Conservation (phyloP, 306 rosid genomes). For the Cucumis cinereus region DNA sequence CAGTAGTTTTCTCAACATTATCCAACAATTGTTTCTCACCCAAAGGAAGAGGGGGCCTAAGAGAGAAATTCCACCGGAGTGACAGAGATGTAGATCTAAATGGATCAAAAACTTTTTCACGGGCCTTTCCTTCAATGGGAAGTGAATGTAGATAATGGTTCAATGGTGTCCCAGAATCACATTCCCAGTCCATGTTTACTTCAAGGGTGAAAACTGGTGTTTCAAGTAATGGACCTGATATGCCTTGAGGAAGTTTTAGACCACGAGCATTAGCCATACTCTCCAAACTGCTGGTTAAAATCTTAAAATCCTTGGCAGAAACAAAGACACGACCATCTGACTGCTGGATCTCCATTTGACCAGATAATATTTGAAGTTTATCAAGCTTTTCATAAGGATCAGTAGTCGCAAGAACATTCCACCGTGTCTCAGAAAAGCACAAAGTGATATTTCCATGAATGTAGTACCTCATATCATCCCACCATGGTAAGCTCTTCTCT, state of each 20-base stretch:
- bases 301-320: constrained; percentile 65
- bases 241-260: constrained; percentile 63
- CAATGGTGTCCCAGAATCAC: constrained; percentile 83
- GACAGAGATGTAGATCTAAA: constrained; percentile 89
- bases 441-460: constrained; percentile 78
- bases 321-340: constrained; percentile 73
- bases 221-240: constrained; percentile 63
- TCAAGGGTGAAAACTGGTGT: constrained; percentile 71
- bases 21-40: constrained; percentile 32
- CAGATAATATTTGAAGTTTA: constrained; percentile 59
- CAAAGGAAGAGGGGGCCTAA: constrained; percentile 45
- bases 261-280: constrained; percentile 74
- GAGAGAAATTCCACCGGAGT: constrained; percentile 79
- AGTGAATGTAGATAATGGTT: constrained; percentile 83
- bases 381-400: constrained; percentile 96
- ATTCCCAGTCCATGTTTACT: constrained; percentile 91
- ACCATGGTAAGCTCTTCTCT: constrained; percentile 96
- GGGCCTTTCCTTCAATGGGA: constrained; percentile 74
- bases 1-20: constrained; percentile 36
- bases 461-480: constrained; percentile 98
- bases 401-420: constrained; percentile 68
- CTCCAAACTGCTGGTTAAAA: constrained; percentile 78
- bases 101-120: constrained; percentile 76
- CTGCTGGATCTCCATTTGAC: constrained; percentile 75
- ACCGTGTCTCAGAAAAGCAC: constrained; percentile 54